phyloP scores from a whole-genome alignment of 176 grass and related monocot species.

The Oryza meridionalis region DNA sequence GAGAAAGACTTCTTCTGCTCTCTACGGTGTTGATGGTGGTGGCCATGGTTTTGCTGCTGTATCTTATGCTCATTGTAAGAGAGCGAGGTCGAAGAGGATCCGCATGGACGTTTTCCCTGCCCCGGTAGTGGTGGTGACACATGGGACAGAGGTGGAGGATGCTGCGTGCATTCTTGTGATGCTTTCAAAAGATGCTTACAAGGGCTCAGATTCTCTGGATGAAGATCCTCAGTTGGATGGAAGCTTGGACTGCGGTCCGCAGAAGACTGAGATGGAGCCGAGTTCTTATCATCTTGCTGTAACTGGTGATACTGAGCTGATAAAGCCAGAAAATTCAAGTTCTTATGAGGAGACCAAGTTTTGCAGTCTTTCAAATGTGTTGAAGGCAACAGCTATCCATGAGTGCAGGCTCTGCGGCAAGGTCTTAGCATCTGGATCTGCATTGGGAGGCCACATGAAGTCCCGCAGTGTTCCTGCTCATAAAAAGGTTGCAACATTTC shows the following conservation, averaged over 20 bases:
- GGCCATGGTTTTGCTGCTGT: neutral
- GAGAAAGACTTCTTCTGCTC: neutral
- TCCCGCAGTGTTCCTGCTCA: constrained; percentile 27
- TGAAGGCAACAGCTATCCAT: constrained; percentile 29
- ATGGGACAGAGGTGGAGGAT: constrained; percentile 39
- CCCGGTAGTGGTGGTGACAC: constrained; percentile 1
- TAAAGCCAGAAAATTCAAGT: constrained; percentile 25
- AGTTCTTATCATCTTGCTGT: neutral
- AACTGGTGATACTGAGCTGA: neutral
- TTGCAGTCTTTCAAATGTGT: constrained; percentile 26
- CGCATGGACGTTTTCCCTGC: neutral
- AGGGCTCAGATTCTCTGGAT: constrained; percentile 7
- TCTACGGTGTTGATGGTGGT: neutral
- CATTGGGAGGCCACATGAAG: constrained; percentile 54
- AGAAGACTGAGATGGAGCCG: constrained; percentile 14
- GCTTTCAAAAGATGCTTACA: constrained; percentile 44
- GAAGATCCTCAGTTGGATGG: constrained; percentile 15
- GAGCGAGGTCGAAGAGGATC: constrained; percentile 11
- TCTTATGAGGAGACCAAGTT: constrained; percentile 41
- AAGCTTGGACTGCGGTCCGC: too few species aligned
- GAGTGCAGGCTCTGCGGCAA: constrained; percentile 44
- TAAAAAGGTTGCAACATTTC: constrained; percentile 9
- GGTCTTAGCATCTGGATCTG: constrained; percentile 31
- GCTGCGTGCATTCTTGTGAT: constrained; percentile 46
- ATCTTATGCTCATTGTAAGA: constrained; percentile 14